These are phyloP conservation scores for Ehretia macrophylla DNA, from an alignment of 257 asterid species.

Conservation along the genomic window DNA sequence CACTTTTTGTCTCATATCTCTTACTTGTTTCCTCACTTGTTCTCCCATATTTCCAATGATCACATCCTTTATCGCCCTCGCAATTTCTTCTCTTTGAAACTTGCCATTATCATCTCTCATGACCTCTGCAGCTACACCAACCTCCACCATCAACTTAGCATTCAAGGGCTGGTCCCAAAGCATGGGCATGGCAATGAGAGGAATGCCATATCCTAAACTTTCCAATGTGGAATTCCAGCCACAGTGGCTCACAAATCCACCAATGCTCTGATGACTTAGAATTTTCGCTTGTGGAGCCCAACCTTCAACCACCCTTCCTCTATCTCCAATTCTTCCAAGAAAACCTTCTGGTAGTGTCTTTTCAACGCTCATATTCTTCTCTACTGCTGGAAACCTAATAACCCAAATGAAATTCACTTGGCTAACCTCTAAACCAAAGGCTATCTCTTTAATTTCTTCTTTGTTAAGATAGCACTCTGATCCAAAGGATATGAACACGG, in stretches of 20 bases:
- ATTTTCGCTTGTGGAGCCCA: constrained; percentile 37
- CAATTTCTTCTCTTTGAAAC: constrained; percentile 15
- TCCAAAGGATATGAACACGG: constrained; percentile 52
- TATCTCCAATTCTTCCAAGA: constrained; percentile 13
- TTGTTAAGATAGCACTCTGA: constrained; percentile 42
- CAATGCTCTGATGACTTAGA: constrained; percentile 22
- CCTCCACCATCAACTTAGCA: constrained; percentile 27
- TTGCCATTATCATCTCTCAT: constrained; percentile 13
- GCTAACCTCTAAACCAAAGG: constrained; percentile 46
- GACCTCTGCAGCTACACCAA: constrained; percentile 26
- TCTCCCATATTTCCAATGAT: constrained; percentile 18
- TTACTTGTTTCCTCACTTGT: constrained; percentile 3
- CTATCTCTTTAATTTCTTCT: constrained; percentile 45
- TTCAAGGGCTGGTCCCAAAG: constrained; percentile 34
- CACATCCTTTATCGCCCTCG: constrained; percentile 18
- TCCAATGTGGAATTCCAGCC: constrained; percentile 36
- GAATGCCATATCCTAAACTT: constrained; percentile 27
- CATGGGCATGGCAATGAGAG: constrained; percentile 35
- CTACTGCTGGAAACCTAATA: constrained; percentile 33
- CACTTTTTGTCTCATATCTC: constrained; percentile 6
- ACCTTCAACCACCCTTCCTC: constrained; percentile 24
- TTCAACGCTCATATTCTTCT: constrained; percentile 9
- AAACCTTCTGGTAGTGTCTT: constrained; percentile 32
- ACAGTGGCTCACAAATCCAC: constrained; percentile 32
- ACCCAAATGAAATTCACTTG: constrained; percentile 52